Conservation (phyloP, 768 basidiomycete species). For the Suillus weaverae region DNA sequence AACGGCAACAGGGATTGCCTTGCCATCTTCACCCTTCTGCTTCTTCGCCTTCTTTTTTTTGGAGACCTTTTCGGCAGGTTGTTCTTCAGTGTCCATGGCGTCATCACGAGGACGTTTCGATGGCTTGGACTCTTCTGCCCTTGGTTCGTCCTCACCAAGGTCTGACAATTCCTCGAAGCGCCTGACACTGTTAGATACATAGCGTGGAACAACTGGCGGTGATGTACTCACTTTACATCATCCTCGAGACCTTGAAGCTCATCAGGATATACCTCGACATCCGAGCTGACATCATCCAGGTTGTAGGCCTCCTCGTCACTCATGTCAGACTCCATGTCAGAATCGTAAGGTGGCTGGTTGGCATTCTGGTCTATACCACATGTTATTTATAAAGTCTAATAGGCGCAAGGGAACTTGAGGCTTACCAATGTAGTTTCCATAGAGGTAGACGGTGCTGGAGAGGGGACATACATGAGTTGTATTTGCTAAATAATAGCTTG, state of each 20-base stretch:
- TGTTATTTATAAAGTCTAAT: conserved; percentile 4
- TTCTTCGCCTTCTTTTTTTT: conserved; percentile 73
- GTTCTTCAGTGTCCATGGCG: conserved; percentile 40
- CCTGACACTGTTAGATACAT: conserved; percentile 23
- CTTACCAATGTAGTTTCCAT: conserved; percentile 83
- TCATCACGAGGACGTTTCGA: conserved; percentile 77
- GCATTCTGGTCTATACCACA: conserved; percentile 50
- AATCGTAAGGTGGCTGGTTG: conserved; percentile 51
- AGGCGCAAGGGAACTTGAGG: conserved; percentile 1
- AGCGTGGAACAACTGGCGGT: background rate
- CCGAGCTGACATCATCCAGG: conserved; percentile 77
- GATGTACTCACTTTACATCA: conserved; percentile 42
- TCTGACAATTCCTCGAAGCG: conserved; percentile 75
- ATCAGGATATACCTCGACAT: conserved; percentile 72
- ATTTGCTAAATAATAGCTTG: background rate
- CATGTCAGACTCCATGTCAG: conserved; percentile 41
- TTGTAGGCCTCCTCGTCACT: conserved; percentile 56
- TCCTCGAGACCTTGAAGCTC: conserved; percentile 51
- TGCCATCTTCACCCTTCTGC: conserved; percentile 60
- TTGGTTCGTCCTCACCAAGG: conserved; percentile 3
- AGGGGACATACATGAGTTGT: background rate
- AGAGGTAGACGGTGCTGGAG: conserved; percentile 67
- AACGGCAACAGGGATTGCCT: conserved; percentile 34
- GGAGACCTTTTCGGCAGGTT: conserved; percentile 36
- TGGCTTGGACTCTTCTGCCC: conserved; percentile 36